These are phyloP conservation scores for Tylopilus sp. DNA, from an alignment of 1,284 basidiomycete species.

Conservation along the genomic window DNA sequence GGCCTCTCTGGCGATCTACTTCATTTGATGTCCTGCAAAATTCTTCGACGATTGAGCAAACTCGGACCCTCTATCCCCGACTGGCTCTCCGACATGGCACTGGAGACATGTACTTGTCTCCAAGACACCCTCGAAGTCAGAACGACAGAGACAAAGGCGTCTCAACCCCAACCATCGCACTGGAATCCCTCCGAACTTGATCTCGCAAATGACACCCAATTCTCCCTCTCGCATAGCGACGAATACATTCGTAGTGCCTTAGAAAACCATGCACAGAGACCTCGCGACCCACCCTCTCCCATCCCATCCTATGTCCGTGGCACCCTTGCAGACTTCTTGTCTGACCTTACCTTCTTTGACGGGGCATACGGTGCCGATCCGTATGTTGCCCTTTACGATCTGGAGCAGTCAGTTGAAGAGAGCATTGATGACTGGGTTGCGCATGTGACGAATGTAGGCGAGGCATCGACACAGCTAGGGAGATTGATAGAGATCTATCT, in stretches of 20 bases:
- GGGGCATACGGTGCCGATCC: neutral
- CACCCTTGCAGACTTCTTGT: slow-evolving; percentile 2
- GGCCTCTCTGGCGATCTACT: neutral
- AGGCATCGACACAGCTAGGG: too few relatives aligned
- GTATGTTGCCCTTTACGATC: neutral
- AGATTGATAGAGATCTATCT: slow-evolving; percentile 1
- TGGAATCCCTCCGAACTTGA: slow-evolving; percentile 3
- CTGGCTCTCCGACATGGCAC: neutral
- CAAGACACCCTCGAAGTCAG: neutral
- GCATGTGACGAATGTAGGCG: neutral
- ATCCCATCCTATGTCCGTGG: neutral
- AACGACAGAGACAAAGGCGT: neutral
- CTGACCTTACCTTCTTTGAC: neutral
- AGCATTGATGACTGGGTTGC: neutral
- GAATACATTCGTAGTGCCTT: neutral
- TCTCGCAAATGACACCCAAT: neutral
- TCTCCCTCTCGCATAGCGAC: neutral
- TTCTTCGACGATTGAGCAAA: neutral
- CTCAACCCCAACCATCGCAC: neutral
- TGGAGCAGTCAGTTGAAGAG: neutral
- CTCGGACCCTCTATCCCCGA: neutral
- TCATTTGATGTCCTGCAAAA: neutral
- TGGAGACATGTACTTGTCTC: neutral
- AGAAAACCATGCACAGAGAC: too few relatives aligned
- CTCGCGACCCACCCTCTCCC: neutral